Evolutionary conservation across 2,329 filamentous ascomycete genomes (phyloP).

Genomic region (Pyrenophora tritici-repentis): DNA sequence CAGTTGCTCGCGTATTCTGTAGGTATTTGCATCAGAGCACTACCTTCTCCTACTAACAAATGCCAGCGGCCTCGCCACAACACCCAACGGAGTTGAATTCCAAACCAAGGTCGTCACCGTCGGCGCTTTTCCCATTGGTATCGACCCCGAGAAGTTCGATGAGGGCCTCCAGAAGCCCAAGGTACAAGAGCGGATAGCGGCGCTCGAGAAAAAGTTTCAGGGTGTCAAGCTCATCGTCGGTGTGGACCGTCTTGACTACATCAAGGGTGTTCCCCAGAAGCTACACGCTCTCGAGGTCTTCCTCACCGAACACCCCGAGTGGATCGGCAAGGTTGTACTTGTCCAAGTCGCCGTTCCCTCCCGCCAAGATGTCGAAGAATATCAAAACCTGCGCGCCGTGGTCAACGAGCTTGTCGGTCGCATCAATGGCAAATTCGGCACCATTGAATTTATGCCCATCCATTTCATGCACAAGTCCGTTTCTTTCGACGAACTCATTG

Average conservation of each 20-base stretch:
- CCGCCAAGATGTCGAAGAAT: conserved; percentile 94
- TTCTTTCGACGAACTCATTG: conserved; percentile 90
- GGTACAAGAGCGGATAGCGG: conserved; percentile 84
- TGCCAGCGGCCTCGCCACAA: conserved; percentile 69
- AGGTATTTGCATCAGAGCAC: conserved; percentile 40
- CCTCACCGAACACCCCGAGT: conserved; percentile 93
- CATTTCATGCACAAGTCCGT: conserved; percentile 98
- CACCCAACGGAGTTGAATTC: conserved; percentile 91
- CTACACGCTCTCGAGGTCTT: conserved; percentile 96
- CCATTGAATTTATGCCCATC: conserved; percentile 98
- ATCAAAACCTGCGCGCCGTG: conserved; percentile 92
- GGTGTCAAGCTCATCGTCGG: conserved; percentile 96
- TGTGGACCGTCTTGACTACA: conserved; percentile 95
- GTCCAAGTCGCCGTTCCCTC: conserved; percentile 96
- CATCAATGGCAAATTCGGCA: conserved; percentile 97
- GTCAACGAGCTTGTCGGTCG: conserved; percentile 96
- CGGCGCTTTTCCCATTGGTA: conserved; percentile 95
- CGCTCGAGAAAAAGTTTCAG: conserved; percentile 86
- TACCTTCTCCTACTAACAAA: conserved; percentile 10
- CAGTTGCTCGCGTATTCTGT: conserved; percentile 92
- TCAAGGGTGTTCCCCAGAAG: conserved; percentile 98
- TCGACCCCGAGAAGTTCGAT: conserved; percentile 95
- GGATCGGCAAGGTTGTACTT: conserved; percentile 95
- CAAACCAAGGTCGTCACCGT: conserved; percentile 87
- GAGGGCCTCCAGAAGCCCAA: conserved; percentile 84